Percentiles rank a stretch among this genome's conserved stretches.
Evolutionary conservation across 305 asterid genomes (phyloP).

Genomic region (Caryopteris hybrid): DNA sequence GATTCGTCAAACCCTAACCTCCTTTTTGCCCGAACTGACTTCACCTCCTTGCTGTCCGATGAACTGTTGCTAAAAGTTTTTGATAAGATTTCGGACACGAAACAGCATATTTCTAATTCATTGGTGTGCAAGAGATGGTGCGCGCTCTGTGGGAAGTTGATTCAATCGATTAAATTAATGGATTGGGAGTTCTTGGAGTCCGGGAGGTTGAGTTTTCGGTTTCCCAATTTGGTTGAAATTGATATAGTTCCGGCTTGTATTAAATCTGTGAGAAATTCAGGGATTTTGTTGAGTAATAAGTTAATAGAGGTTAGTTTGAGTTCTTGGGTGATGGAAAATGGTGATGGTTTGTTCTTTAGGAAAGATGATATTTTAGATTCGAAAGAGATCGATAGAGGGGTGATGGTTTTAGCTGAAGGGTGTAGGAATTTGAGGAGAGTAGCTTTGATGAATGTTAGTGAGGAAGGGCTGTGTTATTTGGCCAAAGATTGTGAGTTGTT

Average conservation of each 20-base stretch:
- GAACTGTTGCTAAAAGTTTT: conserved; percentile 48
- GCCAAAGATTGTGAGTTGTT: conserved; percentile 64
- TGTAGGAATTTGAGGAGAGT: conserved; percentile 54
- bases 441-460: conserved; percentile 56
- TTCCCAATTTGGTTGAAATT: conserved; percentile 63
- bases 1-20: conserved; percentile 25
- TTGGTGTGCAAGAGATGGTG: conserved; percentile 81
- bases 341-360: conserved; percentile 39
- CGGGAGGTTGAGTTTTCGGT: conserved; percentile 63
- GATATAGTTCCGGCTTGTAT: conserved; percentile 46
- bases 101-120: conserved; percentile 47
- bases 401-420: conserved; percentile 57
- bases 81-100: conserved; percentile 30
- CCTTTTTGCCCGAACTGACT: conserved; percentile 28
- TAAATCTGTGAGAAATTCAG: conserved; percentile 46
- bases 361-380: conserved; percentile 45
- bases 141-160: conserved; percentile 53
- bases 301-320: conserved; percentile 46
- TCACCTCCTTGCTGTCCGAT: conserved; percentile 46
- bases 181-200: conserved; percentile 89
- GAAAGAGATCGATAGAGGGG: conserved; percentile 54
- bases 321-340: conserved; percentile 27
- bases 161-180: conserved; percentile 47
- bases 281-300: conserved; percentile 61
- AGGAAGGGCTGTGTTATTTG: conserved; percentile 52